Evolutionary conservation across 2,329 filamentous ascomycete genomes (phyloP).

Genomic region (Trichophyton schoenleinii): DNA sequence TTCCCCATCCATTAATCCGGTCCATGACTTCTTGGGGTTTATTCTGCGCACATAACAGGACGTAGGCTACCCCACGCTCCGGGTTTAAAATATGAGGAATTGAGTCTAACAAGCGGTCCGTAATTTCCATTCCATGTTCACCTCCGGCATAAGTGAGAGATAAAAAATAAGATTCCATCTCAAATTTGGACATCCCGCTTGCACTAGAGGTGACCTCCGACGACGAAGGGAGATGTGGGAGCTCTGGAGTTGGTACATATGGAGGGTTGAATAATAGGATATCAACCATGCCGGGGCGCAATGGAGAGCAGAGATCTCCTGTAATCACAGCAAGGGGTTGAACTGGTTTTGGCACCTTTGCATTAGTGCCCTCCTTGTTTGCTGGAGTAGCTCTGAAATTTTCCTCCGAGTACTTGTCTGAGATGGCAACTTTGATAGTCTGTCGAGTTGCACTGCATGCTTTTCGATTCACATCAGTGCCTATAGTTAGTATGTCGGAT

Average conservation of each 20-base stretch:
- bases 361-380: conserved; percentile 11
- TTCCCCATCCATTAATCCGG: conserved; percentile 46
- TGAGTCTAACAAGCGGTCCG: conserved; percentile 59
- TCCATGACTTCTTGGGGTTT: conserved; percentile 61
- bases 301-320: conserved; percentile 54
- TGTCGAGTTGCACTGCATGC: conserved; percentile 63
- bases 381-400: conserved; percentile 24
- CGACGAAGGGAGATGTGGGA: conserved; percentile 40
- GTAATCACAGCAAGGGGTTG: conserved; percentile 54
- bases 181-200: conserved; percentile 40
- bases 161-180: conserved; percentile 70
- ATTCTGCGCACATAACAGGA: conserved; percentile 85
- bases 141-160: conserved; percentile 83
- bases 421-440: conserved; percentile 49
- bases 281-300: conserved; percentile 54
- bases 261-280: conserved; percentile 93
- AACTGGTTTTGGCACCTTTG: conserved; percentile 20
- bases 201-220: not conserved
- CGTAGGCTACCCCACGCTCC: conserved; percentile 65
- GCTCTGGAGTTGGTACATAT: conserved; percentile 74
- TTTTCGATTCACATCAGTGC: conserved; percentile 72
- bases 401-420: conserved; percentile 16
- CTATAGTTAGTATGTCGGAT: conserved; percentile 56
- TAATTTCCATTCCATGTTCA: conserved; percentile 84
- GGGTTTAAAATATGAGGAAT: conserved; percentile 53